These are phyloP conservation scores for Plasmodium malariae DNA, from an alignment of 169 alveolate species.

Conservation along the genomic window DNA sequence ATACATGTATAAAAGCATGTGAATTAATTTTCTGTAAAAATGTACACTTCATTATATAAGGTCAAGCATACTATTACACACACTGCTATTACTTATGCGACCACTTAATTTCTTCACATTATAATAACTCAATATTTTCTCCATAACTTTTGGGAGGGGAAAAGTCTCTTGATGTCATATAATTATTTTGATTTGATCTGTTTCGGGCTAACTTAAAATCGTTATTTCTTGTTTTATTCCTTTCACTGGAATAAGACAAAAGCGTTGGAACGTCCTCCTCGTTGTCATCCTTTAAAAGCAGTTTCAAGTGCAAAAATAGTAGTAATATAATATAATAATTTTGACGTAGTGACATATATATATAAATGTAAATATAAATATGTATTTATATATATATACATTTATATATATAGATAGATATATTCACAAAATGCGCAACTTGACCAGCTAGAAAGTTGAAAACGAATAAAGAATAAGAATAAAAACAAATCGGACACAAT, in stretches of 20 bases:
- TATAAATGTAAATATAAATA: too few species aligned
- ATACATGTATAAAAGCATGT: background rate
- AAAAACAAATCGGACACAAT: background rate
- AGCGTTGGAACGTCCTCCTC: constrained; percentile 88
- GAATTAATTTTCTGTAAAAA: background rate
- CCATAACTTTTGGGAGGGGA: constrained; percentile 44
- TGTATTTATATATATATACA: too few species aligned
- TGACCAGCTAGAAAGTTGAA: too few species aligned
- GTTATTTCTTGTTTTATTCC: constrained; percentile 55
- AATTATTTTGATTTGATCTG: constrained; percentile 65
- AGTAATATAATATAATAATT: too few species aligned
- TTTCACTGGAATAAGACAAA: constrained; percentile 67
- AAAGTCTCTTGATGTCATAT: constrained; percentile 32
- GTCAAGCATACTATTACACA: background rate
- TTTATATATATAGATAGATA: too few species aligned
- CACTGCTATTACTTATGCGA: background rate
- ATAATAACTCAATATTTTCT: constrained; percentile 69
- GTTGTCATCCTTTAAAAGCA: constrained; percentile 65
- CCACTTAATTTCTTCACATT: background rate
- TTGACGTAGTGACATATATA: too few species aligned
- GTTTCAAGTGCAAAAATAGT: background rate
- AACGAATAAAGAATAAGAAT: constrained; percentile 8
- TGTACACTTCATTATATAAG: background rate
- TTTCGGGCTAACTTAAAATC: constrained; percentile 64
- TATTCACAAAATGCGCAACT: too few species aligned